Evolutionary conservation across 1,284 basidiomycete species (phyloP), one percentile per base, ranked within the genome.

Genomic region (Pascua sp.): DNA sequence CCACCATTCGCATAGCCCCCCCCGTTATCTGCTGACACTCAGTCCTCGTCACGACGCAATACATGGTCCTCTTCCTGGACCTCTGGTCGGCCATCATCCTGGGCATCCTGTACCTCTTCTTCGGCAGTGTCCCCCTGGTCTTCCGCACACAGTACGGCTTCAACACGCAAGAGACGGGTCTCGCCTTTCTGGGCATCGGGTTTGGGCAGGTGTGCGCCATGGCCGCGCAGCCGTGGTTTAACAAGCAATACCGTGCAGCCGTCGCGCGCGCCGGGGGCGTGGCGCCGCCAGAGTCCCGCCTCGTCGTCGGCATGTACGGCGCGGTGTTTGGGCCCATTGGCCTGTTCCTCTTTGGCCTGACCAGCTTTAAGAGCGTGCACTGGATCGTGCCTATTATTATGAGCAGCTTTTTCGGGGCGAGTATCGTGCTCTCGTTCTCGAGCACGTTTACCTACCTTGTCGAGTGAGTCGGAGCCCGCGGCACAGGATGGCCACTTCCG

Each of bases 331-430:
- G 84, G 12, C 86, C 90, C 0, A 55, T 89, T 32, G 81, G 85
- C 79, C 79, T 90, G 1, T 87, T 85, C 71, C 85, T 85, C 77
- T 80, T 90, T 49, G 87, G 87, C 0, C 87, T 88, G 62, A 88
- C 88, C 1, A 85, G 84, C 1, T 87, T 86, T 69, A 75, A 77
- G 8, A 71, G 70, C 15, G 83, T 90, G 0, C 88, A 84, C 58
- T 91, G 89, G 88, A 86, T 70, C 40, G 55, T 72, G 16, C 67
- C 69, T 5, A 70, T 70, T 47, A 47, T 72, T 32, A 39, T 56
- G 15, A 57, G 59, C 10, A 49, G 51, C 18, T 64, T 73, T 45
- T 79, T 79, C 55, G 78, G 78, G 32, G 57, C 63, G 41, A 78
- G 76, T 4, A 66, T 77, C 51, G 81, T 84, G 50, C 86, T 83